Evolutionary conservation across 169 alveolate species (phyloP).

Genomic region (Cryptosporidium tyzzeri): DNA sequence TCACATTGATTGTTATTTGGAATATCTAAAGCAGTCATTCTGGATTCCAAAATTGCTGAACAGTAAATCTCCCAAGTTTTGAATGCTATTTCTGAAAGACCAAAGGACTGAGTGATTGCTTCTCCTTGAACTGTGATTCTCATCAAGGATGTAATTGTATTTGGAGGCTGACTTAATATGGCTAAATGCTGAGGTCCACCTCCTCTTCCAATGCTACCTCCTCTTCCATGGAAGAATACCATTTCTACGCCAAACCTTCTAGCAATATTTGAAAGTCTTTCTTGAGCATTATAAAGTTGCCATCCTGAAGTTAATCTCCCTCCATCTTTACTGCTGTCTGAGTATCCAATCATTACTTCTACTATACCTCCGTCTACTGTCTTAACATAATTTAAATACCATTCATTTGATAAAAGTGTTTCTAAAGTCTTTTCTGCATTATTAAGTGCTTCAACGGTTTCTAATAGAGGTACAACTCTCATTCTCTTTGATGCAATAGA

Average conservation of each 20-base stretch:
- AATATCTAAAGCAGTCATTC: background rate
- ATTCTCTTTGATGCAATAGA: slow-evolving; percentile 66
- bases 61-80: slow-evolving; percentile 85
- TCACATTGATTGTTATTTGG: background rate
- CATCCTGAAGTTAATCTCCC: slow-evolving; percentile 87
- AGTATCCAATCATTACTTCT: slow-evolving; percentile 89
- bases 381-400: slow-evolving; percentile 83
- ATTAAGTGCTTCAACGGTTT: slow-evolving; percentile 85
- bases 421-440: slow-evolving; percentile 82
- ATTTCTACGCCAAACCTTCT: slow-evolving; percentile 80
- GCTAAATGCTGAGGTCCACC: slow-evolving; percentile 90
- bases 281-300: slow-evolving; percentile 87
- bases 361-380: slow-evolving; percentile 79
- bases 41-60: slow-evolving; percentile 83
- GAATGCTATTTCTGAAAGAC: slow-evolving; percentile 80
- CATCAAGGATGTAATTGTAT: slow-evolving; percentile 84
- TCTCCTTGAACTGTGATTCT: slow-evolving; percentile 87
- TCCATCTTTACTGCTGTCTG: slow-evolving; percentile 90
- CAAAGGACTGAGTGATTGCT: slow-evolving; percentile 82
- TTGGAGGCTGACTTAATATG: slow-evolving; percentile 85
- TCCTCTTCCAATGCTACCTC: slow-evolving; percentile 88
- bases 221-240: slow-evolving; percentile 88
- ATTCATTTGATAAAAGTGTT: slow-evolving; percentile 80
- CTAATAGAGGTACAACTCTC: slow-evolving; percentile 87
- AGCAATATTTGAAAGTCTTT: slow-evolving; percentile 80